These are phyloP conservation scores for Verbena officinalis DNA, from an alignment of 257 asterid species.

Conservation along the genomic window DNA sequence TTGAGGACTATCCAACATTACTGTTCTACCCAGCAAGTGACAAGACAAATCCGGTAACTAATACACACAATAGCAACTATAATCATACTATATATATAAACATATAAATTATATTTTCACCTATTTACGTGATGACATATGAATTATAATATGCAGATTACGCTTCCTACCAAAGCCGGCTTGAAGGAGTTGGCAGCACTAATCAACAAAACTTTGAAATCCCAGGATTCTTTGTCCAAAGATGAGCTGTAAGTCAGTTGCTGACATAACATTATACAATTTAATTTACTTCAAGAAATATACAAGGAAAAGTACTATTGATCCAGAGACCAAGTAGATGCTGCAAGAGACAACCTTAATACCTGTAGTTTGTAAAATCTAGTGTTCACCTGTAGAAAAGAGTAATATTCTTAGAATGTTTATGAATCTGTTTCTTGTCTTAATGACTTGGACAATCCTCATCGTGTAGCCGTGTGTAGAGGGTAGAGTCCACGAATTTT, in stretches of 20 bases:
- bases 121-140: slow-evolving; percentile 11
- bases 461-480: neutral
- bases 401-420: neutral
- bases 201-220: slow-evolving; percentile 70
- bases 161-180: slow-evolving; percentile 63
- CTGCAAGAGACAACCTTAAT: slow-evolving; percentile 17
- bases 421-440: slow-evolving; percentile 17
- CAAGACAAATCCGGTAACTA: slow-evolving; percentile 68
- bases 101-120: neutral
- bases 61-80: neutral
- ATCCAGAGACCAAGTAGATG: slow-evolving; percentile 18
- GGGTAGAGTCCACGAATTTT: neutral
- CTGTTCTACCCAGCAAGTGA: slow-evolving; percentile 75
- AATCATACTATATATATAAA: neutral
- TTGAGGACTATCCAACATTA: slow-evolving; percentile 77
- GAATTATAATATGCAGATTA: slow-evolving; percentile 58
- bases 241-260: slow-evolving; percentile 72
- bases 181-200: slow-evolving; percentile 74
- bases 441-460: neutral
- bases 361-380: slow-evolving; percentile 15
- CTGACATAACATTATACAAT: slow-evolving; percentile 8
- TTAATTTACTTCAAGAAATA: neutral
- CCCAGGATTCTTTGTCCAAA: slow-evolving; percentile 46
- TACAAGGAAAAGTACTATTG: slow-evolving; percentile 13
- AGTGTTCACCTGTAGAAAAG: neutral